phyloP scores from a whole-genome alignment of 257 asterid species.

The Handroanthus guayacan region DNA sequence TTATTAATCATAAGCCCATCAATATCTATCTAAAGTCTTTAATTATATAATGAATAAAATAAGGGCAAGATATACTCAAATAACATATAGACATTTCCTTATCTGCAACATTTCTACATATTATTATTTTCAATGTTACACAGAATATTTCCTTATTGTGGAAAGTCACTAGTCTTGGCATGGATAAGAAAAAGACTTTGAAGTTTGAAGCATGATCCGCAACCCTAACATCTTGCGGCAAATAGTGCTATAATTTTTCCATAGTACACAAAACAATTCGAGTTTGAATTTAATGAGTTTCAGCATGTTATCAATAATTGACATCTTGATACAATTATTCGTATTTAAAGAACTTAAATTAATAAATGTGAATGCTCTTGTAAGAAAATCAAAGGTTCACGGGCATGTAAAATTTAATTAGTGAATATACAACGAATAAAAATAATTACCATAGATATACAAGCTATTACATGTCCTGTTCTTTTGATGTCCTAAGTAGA shows the following conservation, averaged over 20 bases:
- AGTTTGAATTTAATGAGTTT: too few species aligned
- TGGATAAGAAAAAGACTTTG: not conserved
- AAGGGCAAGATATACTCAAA: constrained; percentile 5
- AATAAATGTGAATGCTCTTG: too few species aligned
- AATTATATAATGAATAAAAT: not conserved
- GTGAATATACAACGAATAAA: not conserved
- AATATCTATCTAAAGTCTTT: constrained; percentile 4
- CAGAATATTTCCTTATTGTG: not conserved
- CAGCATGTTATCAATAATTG: too few species aligned
- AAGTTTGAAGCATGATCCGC: constrained; percentile 6
- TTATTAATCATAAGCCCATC: not conserved
- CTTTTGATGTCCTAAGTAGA: not conserved
- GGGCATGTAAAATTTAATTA: too few species aligned
- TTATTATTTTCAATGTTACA: not conserved
- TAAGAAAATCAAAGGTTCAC: too few species aligned
- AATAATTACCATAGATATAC: not conserved
- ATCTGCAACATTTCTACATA: too few species aligned
- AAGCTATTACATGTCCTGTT: not conserved
- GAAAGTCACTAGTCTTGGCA: not conserved
- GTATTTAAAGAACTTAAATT: too few species aligned
- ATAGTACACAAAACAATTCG: too few species aligned
- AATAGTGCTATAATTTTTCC: not conserved
- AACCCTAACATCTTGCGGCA: not conserved
- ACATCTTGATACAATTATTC: too few species aligned
- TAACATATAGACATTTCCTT: not conserved